Conservation (phyloP, 2,329 filamentous ascomycete species). For the Diaporthe helianthi region DNA sequence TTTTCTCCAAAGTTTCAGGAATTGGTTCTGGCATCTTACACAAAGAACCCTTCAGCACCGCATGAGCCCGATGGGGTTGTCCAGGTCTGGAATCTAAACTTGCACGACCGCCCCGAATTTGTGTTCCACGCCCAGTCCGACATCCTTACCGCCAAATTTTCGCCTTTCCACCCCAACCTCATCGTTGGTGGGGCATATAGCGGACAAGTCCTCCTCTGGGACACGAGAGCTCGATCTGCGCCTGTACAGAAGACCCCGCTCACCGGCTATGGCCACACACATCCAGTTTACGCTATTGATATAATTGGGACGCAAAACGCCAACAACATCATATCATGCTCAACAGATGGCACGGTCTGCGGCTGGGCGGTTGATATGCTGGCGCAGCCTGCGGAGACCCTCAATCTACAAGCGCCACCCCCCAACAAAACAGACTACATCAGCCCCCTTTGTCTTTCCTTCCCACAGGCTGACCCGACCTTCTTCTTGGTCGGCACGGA, state of each 20-base stretch:
- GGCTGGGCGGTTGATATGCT: conserved; percentile 99
- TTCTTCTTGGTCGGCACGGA: conserved; percentile 98
- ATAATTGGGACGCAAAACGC: conserved; percentile 98
- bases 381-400: conserved; percentile 91
- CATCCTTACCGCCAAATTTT: conserved; percentile 94
- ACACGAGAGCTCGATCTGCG: conserved; percentile 86
- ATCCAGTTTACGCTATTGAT: conserved; percentile 93
- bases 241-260: conserved; percentile 96
- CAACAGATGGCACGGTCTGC: conserved; percentile 94
- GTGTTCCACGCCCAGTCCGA: conserved; percentile 96
- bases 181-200: conserved; percentile 97
- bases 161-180: conserved; percentile 96
- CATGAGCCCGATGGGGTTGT: conserved; percentile 93
- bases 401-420: conserved; percentile 84
- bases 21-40: conserved; percentile 91
- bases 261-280: conserved; percentile 92
- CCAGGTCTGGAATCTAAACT: conserved; percentile 95
- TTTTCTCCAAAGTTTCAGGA: conserved; percentile 97
- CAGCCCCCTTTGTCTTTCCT: conserved; percentile 91
- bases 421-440: conserved; percentile 94
- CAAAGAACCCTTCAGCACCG: conserved; percentile 93
- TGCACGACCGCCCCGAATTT: conserved; percentile 94
- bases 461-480: conserved; percentile 93
- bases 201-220: conserved; percentile 95
- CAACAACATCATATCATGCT: conserved; percentile 97